phyloP scores from a whole-genome alignment of 495 filamentous ascomycete genomes.

The Penicillium paradoxum region DNA sequence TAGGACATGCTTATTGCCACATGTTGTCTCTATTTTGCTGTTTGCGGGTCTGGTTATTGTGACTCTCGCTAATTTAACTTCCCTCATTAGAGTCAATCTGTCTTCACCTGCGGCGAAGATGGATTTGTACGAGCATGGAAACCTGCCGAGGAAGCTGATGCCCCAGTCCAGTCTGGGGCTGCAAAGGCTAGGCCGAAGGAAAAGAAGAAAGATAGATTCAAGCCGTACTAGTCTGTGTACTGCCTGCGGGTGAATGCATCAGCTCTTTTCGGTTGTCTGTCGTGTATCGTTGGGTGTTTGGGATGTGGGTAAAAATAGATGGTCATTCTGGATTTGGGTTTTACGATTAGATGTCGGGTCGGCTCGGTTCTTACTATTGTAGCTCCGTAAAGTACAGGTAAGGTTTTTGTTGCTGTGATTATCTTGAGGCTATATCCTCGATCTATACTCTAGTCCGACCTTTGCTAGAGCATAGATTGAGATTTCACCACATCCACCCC shows the following conservation, averaged over 20 bases:
- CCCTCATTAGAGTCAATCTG: conserved; percentile 50
- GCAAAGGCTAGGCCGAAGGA: conserved; percentile 30
- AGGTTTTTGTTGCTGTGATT: no score
- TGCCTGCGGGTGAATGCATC: conserved; percentile 7
- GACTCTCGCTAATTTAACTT: neutral
- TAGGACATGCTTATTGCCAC: neutral
- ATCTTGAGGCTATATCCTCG: no score
- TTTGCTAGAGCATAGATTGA: no score
- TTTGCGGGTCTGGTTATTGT: neutral
- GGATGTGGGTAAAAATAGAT: conserved; percentile 13
- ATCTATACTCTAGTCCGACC: no score
- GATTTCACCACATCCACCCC: no score
- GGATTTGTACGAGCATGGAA: conserved; percentile 55
- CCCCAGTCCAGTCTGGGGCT: conserved; percentile 16
- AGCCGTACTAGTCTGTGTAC: conserved; percentile 32
- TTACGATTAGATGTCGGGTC: neutral
- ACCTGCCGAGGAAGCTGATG: conserved; percentile 19
- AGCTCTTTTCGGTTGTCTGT: conserved; percentile 3
- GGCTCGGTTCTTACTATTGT: no score
- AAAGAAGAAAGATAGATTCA: conserved; percentile 41
- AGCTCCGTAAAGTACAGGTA: no score
- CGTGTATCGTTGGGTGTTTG: conserved; percentile 20
- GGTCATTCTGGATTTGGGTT: neutral
- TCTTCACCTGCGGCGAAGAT: conserved; percentile 78
- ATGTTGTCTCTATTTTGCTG: neutral